phyloP scores from a whole-genome alignment of 2,329 filamentous ascomycete genomes.

The Lachnellula occidentalis region DNA sequence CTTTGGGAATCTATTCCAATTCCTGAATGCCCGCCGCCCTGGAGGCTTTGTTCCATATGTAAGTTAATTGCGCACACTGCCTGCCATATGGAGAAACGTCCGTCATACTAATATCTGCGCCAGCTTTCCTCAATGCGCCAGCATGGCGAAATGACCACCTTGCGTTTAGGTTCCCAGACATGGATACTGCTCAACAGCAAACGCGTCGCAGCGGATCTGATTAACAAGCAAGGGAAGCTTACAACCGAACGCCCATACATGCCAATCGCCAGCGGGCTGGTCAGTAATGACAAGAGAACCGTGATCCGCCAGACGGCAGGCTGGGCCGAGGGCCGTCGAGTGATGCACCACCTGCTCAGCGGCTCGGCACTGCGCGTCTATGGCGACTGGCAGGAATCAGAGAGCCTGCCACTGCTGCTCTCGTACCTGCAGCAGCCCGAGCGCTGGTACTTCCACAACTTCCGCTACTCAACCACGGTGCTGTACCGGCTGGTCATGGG shows the following conservation, averaged over 20 bases:
- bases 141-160: slow-evolving; percentile 20
- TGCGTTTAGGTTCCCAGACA: slow-evolving; percentile 25
- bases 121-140: not conserved
- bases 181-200: slow-evolving; percentile 34
- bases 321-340: not conserved
- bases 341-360: not conserved
- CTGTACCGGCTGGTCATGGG: not conserved
- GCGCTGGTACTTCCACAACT: not conserved
- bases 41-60: not conserved
- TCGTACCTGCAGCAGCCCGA: not conserved
- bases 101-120: not conserved
- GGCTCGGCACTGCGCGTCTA: not conserved
- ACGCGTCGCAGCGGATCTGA: slow-evolving; percentile 32
- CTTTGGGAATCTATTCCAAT: not conserved
- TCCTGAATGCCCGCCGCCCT: not conserved
- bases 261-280: slow-evolving; percentile 32
- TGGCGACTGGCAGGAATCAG: not conserved
- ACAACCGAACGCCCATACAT: slow-evolving; percentile 31
- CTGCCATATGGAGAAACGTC: too few species aligned
- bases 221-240: slow-evolving; percentile 30
- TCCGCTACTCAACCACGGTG: not conserved
- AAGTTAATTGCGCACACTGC: not conserved
- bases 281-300: slow-evolving; percentile 30
- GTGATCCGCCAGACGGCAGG: not conserved
- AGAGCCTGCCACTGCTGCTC: not conserved